Evolutionary conservation across 164 flowering plant species (phyloP).

Genomic region (Kalanchoe fedtschenkoi): DNA sequence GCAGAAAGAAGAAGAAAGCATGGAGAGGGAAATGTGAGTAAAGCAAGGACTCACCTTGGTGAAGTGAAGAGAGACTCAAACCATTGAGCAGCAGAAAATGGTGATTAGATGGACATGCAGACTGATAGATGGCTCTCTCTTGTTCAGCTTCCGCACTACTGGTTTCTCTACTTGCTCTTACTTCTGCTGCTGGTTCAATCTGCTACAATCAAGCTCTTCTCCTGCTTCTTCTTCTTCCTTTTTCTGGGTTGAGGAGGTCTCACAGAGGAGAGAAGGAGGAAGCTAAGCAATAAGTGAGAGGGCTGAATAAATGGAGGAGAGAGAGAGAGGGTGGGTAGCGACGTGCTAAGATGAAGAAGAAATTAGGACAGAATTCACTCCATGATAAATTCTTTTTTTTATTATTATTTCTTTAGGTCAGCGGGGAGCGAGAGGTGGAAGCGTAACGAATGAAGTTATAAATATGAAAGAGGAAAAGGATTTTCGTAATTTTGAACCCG

Average conservation of each 20-base stretch:
- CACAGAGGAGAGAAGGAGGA: neutral
- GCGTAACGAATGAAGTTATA: neutral
- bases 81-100: too few relatives aligned
- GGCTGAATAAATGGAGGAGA: constrained; percentile 4
- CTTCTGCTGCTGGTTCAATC: neutral
- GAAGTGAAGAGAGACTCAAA: too few relatives aligned
- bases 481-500: neutral
- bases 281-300: neutral
- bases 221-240: neutral
- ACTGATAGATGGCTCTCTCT: too few relatives aligned
- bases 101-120: too few relatives aligned
- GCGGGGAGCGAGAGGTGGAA: neutral
- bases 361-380: constrained; percentile 1
- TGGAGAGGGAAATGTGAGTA: too few relatives aligned
- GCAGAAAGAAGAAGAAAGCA: neutral
- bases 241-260: neutral
- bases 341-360: neutral
- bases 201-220: neutral
- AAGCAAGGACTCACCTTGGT: too few relatives aligned
- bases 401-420: neutral
- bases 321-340: neutral
- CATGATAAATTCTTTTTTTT: neutral
- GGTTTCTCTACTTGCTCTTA: too few relatives aligned
- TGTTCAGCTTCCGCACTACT: too few relatives aligned
- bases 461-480: constrained; percentile 2